Evolutionary conservation across 345 rosid species (phyloP).

Genomic region (Gossypium longicalyx): DNA sequence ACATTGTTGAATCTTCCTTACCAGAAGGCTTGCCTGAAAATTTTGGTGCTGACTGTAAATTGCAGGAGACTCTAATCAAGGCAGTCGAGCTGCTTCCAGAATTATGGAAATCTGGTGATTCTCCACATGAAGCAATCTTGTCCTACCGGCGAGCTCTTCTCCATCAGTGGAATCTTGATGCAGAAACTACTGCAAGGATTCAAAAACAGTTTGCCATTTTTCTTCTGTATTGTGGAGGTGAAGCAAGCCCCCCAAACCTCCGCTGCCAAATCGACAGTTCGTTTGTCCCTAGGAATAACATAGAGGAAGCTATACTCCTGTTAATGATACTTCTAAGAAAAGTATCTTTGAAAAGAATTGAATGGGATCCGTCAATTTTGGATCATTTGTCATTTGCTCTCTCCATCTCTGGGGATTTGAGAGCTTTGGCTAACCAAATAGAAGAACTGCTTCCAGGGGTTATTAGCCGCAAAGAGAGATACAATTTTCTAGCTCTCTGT

Average conservation of each 20-base stretch:
- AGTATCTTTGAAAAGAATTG: conserved; percentile 48
- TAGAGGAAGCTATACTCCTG: conserved; percentile 81
- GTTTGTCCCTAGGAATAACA: conserved; percentile 64
- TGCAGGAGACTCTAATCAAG: conserved; percentile 67
- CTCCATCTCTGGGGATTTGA: conserved; percentile 51
- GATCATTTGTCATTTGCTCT: conserved; percentile 79
- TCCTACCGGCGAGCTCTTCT: conserved; percentile 71
- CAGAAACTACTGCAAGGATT: conserved; percentile 54
- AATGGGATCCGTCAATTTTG: conserved; percentile 74
- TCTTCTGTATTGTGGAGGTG: conserved; percentile 79
- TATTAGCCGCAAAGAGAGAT: conserved; percentile 48
- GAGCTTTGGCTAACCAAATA: conserved; percentile 49
- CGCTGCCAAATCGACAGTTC: conserved; percentile 62
- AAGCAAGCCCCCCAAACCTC: conserved; percentile 68
- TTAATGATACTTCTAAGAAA: conserved; percentile 69
- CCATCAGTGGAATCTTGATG: conserved; percentile 64
- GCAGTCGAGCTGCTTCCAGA: conserved; percentile 88
- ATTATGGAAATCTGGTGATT: conserved; percentile 69
- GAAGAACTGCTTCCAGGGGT: conserved; percentile 69
- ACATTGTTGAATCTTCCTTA: conserved; percentile 69
- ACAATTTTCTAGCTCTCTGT: conserved; percentile 54
- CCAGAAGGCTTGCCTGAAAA: conserved; percentile 70
- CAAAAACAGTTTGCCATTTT: conserved; percentile 70
- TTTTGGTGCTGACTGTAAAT: conserved; percentile 60
- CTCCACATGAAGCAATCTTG: conserved; percentile 52